These are phyloP conservation scores for Elaeis oleifera DNA, from an alignment of 202 grass and related monocot genomes.

Conservation along the genomic window DNA sequence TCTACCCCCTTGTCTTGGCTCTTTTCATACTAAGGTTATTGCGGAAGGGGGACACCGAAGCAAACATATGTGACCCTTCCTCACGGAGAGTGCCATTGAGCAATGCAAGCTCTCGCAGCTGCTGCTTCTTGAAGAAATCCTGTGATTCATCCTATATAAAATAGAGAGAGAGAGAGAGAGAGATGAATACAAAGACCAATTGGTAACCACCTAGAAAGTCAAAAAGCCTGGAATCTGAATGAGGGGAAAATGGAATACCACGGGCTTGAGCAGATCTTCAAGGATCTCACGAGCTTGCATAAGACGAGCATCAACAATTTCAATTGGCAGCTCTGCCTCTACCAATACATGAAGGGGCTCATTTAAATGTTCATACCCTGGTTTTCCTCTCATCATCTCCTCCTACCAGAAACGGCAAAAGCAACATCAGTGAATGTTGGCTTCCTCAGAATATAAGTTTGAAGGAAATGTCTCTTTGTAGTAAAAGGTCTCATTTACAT, in stretches of 20 bases:
- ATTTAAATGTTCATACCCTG: conserved; percentile 38
- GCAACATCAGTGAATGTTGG: background rate
- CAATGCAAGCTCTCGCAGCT: conserved; percentile 36
- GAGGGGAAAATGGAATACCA: conserved; percentile 23
- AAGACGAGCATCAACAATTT: conserved; percentile 22
- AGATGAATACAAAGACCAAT: too few relatives aligned
- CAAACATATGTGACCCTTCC: conserved; percentile 12
- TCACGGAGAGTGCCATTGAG: conserved; percentile 34
- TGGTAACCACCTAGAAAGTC: background rate
- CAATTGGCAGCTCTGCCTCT: conserved; percentile 32
- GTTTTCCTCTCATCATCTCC: conserved; percentile 35
- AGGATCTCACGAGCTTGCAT: conserved; percentile 35
- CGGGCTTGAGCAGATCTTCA: conserved; percentile 29
- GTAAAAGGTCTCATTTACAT: too few relatives aligned
- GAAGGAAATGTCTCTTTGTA: too few relatives aligned
- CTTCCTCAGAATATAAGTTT: background rate
- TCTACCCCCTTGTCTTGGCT: conserved; percentile 35
- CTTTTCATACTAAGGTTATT: conserved; percentile 35
- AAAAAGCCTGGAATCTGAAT: background rate
- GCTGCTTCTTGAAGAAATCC: conserved; percentile 43
- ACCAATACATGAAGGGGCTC: conserved; percentile 33
- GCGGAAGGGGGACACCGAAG: conserved; percentile 27
- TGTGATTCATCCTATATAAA: conserved; percentile 28
- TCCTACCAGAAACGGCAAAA: conserved; percentile 17
- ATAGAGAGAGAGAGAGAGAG: background rate